Percentiles rank a stretch among this genome's conserved stretches.
Conservation (phyloP, 371 early-diverging fungal genomes). For the Coemansia sp. region DNA sequence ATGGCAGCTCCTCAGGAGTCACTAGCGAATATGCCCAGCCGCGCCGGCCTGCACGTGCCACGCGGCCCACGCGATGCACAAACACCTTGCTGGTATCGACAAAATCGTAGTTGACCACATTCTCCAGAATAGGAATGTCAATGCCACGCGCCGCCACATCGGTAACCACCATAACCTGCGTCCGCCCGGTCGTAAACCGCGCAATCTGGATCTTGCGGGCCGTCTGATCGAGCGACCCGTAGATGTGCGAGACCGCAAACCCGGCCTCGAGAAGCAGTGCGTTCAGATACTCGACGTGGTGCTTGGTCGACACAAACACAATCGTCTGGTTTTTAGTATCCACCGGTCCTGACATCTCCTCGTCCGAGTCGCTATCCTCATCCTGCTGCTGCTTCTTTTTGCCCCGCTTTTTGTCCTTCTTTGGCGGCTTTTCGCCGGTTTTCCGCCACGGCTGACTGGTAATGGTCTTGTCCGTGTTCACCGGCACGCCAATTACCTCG, state of each 20-base stretch:
- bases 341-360: not conserved
- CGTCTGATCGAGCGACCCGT: conserved; percentile 93
- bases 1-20: conserved; percentile 87
- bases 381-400: not conserved
- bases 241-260: conserved; percentile 80
- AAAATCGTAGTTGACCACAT: conserved; percentile 98
- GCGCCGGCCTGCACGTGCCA: conserved; percentile 92
- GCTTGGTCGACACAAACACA: conserved; percentile 93
- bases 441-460: conserved; percentile 28
- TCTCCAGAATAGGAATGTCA: conserved; percentile 96
- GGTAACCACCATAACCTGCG: conserved; percentile 91
- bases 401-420: conserved; percentile 36
- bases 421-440: conserved; percentile 37
- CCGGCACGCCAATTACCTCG: conserved; percentile 71
- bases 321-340: conserved; percentile 67
- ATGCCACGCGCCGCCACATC: conserved; percentile 99
- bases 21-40: conserved; percentile 94
- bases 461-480: conserved; percentile 50
- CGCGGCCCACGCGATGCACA: conserved; percentile 98
- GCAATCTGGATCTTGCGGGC: conserved; percentile 86
- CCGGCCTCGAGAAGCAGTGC: conserved; percentile 69
- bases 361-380: conserved; percentile 2
- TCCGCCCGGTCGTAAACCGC: conserved; percentile 75
- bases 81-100: conserved; percentile 92
- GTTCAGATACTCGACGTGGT: conserved; percentile 93